phyloP scores from a whole-genome alignment of 257 asterid species.

The Forsythia viridissima region DNA sequence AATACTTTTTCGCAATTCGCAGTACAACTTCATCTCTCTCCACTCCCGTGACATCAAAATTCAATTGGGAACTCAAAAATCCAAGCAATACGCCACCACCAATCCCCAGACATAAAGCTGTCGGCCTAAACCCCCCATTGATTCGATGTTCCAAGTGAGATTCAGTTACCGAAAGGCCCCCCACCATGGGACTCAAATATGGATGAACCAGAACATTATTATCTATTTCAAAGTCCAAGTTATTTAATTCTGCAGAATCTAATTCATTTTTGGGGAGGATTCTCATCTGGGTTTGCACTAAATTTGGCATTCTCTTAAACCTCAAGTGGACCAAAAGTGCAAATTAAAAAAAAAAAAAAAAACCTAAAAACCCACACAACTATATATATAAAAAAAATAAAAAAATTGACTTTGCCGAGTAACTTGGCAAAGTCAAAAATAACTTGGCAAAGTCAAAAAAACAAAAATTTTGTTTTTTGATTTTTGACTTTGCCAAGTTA shows the following conservation, averaged over 20 bases:
- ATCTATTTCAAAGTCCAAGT: slow-evolving; percentile 54
- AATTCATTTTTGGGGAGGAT: slow-evolving; percentile 38
- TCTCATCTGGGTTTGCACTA: slow-evolving; percentile 70
- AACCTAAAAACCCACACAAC: no score
- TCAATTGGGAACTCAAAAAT: slow-evolving; percentile 49
- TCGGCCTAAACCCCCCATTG: slow-evolving; percentile 44
- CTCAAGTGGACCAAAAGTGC: slow-evolving; percentile 34
- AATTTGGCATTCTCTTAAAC: slow-evolving; percentile 89
- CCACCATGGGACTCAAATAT: slow-evolving; percentile 82
- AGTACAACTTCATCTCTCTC: slow-evolving; percentile 67
- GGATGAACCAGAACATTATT: slow-evolving; percentile 61
- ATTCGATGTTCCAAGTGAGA: slow-evolving; percentile 40
- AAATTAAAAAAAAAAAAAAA: no score
- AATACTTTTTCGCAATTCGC: slow-evolving; percentile 53
- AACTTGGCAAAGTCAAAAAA: no score
- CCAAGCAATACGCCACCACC: slow-evolving; percentile 91
- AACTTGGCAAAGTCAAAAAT: no score
- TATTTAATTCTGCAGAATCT: slow-evolving; percentile 30
- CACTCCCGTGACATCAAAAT: slow-evolving; percentile 71
- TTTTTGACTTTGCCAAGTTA: no score
- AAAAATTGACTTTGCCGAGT: no score
- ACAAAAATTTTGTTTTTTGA: no score
- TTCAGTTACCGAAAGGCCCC: slow-evolving; percentile 58
- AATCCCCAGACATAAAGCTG: slow-evolving; percentile 78
- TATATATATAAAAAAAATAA: no score